Conservation (phyloP, 345 rosid genomes). For the Eucalyptus marginata region DNA sequence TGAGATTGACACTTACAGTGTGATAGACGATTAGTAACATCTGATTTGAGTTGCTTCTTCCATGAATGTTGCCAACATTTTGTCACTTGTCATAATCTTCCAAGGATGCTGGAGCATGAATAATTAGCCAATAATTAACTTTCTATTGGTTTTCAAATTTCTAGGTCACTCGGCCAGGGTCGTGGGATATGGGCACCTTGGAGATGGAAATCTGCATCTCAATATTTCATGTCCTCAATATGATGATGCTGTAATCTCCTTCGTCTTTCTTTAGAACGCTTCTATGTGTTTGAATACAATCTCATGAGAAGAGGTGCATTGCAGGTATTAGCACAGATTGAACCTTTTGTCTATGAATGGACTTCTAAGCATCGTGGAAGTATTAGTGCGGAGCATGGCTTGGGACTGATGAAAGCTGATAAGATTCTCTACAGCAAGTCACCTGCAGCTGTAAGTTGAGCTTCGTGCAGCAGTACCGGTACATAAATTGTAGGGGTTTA, state of each 20-base stretch:
- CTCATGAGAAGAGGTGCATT: not conserved
- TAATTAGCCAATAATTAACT: not conserved
- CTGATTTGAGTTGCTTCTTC: not conserved
- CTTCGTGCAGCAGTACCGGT: not conserved
- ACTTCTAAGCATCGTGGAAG: constrained; percentile 84
- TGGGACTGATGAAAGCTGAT: constrained; percentile 93
- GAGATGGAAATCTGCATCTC: constrained; percentile 91
- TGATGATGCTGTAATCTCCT: constrained; percentile 42
- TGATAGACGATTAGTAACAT: not conserved
- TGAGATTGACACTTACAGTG: not conserved
- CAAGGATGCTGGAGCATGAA: not conserved
- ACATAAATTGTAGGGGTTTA: not conserved
- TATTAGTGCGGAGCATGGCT: constrained; percentile 95
- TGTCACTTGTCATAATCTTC: not conserved
- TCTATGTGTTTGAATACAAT: not conserved
- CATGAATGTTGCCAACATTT: not conserved
- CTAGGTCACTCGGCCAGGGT: constrained; percentile 68
- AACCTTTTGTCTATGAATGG: constrained; percentile 93
- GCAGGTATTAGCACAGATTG: constrained; percentile 73
- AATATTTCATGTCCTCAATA: constrained; percentile 65
- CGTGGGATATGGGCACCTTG: constrained; percentile 88
- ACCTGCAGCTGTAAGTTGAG: constrained; percentile 47
- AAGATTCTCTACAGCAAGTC: constrained; percentile 78
- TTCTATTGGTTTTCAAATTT: not conserved
- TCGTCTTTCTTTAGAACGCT: not conserved